Evolutionary conservation across 139 green algal species (phyloP), one percentile per base, ranked within the genome.

Genomic region (Chlamydomonas sp.): DNA sequence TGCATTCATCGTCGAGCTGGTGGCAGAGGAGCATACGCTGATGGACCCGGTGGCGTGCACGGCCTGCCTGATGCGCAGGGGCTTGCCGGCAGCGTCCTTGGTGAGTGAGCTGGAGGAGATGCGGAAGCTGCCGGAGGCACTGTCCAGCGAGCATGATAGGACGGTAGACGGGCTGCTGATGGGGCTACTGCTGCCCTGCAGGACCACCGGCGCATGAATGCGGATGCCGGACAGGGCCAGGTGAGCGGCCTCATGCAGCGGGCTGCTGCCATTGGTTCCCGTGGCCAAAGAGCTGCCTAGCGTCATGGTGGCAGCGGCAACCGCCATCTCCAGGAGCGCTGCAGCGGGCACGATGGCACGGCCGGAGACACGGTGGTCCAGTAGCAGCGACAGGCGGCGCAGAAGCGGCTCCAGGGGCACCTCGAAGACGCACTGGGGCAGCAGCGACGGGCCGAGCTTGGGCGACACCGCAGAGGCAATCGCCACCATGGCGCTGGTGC

Each of bases 251-350:
- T 68, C 18, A 16, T 31, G 71, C 72, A 71, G 79, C 63, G 72
- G 10, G 78, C 69, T 2, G 78, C 58, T 8, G 58, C 67, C 18
- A 89, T 80, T 9, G 68, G 59, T 6, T 18, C 4, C 72, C 8
- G 10, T 5, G 57, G 17, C 1, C 3, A 31, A 72, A 7, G 62
- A 66, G 14, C 17, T 61, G 59, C 88, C 84, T 6, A 77, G 15
- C 5, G 63, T 31, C 10, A 18, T 4, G 59, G 66, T 81, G 0
- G 79, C 69, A 1, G 78, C 89, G n/a, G 90, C 90, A 0, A 81
- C 80, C 31, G 93, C 91, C n/a, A 94, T 73, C 88, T 96, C 94
- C 60, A 96, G 82, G 79, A 95, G 93, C 67, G 85, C 95, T 4
- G 95, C 92, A 1, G 92, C 95, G 2, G 95, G 95, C 63, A 96